Evolutionary conservation across 2,329 filamentous ascomycete genomes (phyloP).

Genomic region (Clarireedia monteithiana): DNA sequence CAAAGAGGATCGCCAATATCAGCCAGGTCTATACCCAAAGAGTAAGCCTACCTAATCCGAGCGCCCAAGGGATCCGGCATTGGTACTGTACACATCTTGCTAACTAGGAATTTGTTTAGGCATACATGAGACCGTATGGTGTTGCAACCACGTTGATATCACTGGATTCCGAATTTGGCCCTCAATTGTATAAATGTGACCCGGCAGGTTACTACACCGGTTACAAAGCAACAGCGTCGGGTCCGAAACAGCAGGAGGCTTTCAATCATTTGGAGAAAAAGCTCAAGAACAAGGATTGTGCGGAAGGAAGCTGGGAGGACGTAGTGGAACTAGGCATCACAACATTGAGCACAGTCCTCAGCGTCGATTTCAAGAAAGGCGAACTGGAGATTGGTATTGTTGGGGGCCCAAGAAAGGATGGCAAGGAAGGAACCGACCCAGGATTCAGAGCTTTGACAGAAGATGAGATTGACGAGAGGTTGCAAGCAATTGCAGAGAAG

Average conservation of each 20-base stretch:
- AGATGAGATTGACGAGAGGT: conserved; percentile 95
- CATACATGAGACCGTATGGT: conserved; percentile 96
- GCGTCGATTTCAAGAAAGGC: conserved; percentile 99
- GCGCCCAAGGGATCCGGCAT: conserved; percentile 25
- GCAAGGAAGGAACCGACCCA: conserved; percentile 71
- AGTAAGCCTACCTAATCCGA: conserved; percentile 44
- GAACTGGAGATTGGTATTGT: conserved; percentile 98
- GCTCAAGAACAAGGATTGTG: conserved; percentile 96
- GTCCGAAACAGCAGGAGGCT: conserved; percentile 97
- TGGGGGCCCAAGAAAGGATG: conserved; percentile 75
- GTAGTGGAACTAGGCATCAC: conserved; percentile 96
- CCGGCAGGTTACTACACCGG: conserved; percentile 96
- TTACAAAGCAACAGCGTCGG: conserved; percentile 96
- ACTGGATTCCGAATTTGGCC: conserved; percentile 83
- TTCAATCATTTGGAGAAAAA: conserved; percentile 99
- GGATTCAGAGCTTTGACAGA: conserved; percentile 85
- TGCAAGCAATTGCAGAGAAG: conserved; percentile 98
- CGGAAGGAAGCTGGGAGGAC: conserved; percentile 90
- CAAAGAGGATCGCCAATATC: conserved; percentile 97
- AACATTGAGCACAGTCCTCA: conserved; percentile 89
- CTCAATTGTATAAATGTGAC: conserved; percentile 97
- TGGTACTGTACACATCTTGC: conserved; percentile 11
- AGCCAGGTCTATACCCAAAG: conserved; percentile 98
- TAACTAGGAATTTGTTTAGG: conserved; percentile 40
- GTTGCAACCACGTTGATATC: conserved; percentile 94